These are phyloP conservation scores for Trametes gibbosa DNA, from an alignment of 768 basidiomycete species.

Conservation along the genomic window DNA sequence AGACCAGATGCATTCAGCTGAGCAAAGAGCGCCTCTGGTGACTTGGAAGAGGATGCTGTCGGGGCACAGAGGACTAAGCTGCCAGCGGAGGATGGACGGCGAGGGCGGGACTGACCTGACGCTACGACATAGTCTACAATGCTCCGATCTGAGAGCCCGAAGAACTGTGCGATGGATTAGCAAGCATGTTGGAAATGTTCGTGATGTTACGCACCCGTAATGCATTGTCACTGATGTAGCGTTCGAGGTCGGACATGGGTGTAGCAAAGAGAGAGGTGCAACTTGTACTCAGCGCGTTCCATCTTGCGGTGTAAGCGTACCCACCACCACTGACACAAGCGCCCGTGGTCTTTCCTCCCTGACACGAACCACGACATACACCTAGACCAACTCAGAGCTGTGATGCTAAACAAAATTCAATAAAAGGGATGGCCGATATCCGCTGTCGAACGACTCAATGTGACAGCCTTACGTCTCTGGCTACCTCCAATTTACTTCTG, in stretches of 20 bases:
- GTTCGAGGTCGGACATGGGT: conserved; percentile 61
- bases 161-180: conserved; percentile 50
- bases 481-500: too few species aligned
- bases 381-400: too few species aligned
- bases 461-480: too few species aligned
- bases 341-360: too few species aligned
- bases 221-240: conserved; percentile 78
- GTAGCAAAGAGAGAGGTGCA: neutral
- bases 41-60: conserved; percentile 79
- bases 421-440: too few species aligned
- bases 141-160: conserved; percentile 80
- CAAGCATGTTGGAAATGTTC: neutral
- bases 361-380: too few species aligned
- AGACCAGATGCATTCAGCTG: conserved; percentile 75
- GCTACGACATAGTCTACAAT: conserved; percentile 87
- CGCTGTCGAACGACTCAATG: too few species aligned
- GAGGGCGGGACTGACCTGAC: conserved; percentile 49
- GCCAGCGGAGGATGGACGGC: neutral
- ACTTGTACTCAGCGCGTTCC: too few species aligned
- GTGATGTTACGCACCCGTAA: conserved; percentile 49
- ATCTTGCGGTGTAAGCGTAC: neutral
- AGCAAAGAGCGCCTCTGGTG: conserved; percentile 73
- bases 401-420: too few species aligned
- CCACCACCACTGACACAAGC: too few species aligned
- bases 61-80: conserved; percentile 3